Conservation (phyloP, 2,329 filamentous ascomycete species). For the Apiospora kogelbergensis region DNA sequence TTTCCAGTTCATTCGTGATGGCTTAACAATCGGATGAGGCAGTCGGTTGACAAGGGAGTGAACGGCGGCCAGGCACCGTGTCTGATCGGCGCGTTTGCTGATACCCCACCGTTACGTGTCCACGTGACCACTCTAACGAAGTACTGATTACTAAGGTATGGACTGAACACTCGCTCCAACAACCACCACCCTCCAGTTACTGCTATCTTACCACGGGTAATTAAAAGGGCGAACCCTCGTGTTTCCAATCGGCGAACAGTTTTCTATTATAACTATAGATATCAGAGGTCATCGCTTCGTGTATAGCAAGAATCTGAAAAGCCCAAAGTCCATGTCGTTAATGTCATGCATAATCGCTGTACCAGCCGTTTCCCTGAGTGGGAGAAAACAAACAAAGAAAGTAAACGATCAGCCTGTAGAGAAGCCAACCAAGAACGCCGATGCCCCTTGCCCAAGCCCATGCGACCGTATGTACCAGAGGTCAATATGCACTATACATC, state of each 20-base stretch:
- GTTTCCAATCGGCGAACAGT: too few species aligned
- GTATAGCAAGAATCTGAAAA: not conserved
- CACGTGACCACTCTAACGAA: not conserved
- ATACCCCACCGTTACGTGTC: not conserved
- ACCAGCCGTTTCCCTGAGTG: not conserved
- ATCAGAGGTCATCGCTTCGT: not conserved
- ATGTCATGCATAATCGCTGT: not conserved
- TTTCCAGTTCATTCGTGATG: not conserved
- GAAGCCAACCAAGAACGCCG: not conserved
- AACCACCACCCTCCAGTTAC: too few species aligned
- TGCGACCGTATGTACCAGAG: conserved; percentile 3
- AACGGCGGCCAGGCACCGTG: not conserved
- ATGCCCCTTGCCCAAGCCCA: not conserved
- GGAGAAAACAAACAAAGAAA: not conserved
- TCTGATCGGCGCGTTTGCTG: not conserved
- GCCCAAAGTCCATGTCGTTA: not conserved
- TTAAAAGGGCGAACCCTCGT: too few species aligned
- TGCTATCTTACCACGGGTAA: too few species aligned
- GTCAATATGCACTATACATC: conserved; percentile 7
- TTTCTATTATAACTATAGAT: too few species aligned
- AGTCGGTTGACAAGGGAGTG: not conserved
- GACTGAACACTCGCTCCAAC: too few species aligned
- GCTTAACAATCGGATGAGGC: not conserved
- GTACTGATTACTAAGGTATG: not conserved
- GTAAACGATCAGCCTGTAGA: not conserved